Percentiles rank a stretch among this genome's conserved stretches.
Conservation (phyloP, 257 asterid genomes). For the Catharanthus roseus region DNA sequence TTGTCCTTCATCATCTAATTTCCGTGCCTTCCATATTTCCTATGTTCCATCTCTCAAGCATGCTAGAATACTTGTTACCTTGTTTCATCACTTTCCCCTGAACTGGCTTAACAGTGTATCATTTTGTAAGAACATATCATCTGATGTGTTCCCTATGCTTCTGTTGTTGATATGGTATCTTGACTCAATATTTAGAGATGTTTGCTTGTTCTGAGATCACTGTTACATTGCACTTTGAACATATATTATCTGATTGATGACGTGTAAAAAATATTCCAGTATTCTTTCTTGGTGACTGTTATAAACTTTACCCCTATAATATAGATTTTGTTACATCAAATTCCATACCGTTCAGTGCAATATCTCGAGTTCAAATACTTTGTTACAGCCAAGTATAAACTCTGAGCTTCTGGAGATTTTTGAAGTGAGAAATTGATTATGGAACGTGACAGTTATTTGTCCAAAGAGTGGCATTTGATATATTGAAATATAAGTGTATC, state of each 20-base stretch:
- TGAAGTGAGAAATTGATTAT: neutral
- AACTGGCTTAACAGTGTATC: neutral
- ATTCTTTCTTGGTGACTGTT: neutral
- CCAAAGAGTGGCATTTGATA: neutral
- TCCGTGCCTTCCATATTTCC: neutral
- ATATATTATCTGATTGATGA: neutral
- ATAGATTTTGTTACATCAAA: neutral
- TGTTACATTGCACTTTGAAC: neutral
- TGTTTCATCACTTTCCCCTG: neutral
- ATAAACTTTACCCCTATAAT: neutral
- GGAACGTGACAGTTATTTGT: neutral
- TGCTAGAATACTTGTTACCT: neutral
- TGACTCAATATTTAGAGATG: neutral
- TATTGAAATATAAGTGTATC: neutral
- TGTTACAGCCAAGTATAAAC: neutral
- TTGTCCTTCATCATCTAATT: neutral
- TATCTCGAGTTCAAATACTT: neutral
- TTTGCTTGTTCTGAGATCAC: neutral
- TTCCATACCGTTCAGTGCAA: slow-evolving; percentile 2
- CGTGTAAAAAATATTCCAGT: neutral
- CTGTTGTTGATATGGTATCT: neutral
- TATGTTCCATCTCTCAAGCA: neutral
- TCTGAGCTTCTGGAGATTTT: neutral
- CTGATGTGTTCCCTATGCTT: neutral
- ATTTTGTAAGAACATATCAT: too few relatives aligned